Conservation (phyloP, 208 protist species). For the Trypanosoma conorhini region DNA sequence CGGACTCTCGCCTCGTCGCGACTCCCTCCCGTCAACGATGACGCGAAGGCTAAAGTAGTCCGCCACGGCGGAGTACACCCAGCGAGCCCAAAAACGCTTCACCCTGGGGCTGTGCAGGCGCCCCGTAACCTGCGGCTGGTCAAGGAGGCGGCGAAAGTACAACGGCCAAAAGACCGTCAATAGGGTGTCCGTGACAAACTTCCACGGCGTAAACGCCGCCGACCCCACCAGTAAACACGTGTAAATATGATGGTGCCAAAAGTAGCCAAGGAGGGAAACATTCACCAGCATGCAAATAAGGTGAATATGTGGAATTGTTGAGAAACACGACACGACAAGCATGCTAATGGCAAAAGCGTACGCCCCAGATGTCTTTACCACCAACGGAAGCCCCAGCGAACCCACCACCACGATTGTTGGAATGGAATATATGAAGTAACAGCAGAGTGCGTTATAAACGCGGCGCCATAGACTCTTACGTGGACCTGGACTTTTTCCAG, state of each 20-base stretch:
- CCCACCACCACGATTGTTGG: constrained; percentile 68
- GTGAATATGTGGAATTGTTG: constrained; percentile 62
- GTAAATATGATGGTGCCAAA: constrained; percentile 70
- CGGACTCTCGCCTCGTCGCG: neutral
- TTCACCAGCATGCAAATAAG: constrained; percentile 49
- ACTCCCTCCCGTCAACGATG: constrained; percentile 19
- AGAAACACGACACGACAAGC: constrained; percentile 62
- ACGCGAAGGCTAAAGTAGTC: constrained; percentile 67
- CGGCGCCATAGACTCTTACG: constrained; percentile 3
- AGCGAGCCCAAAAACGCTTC: constrained; percentile 45
- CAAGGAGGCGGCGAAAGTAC: constrained; percentile 61
- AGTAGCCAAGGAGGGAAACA: constrained; percentile 44
- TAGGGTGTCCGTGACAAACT: constrained; percentile 43
- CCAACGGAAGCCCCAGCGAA: constrained; percentile 34
- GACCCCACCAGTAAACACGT: constrained; percentile 36
- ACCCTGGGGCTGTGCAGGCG: constrained; percentile 36
- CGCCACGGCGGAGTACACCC: constrained; percentile 55
- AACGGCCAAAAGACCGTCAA: constrained; percentile 63
- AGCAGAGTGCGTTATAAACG: constrained; percentile 39
- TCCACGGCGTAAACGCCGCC: constrained; percentile 35
- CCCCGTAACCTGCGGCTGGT: constrained; percentile 58
- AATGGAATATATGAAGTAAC: constrained; percentile 70
- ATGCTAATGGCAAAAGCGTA: constrained; percentile 61
- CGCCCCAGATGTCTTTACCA: constrained; percentile 58
- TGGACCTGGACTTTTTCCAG: neutral